Conservation (phyloP, 1,139 yeast species). For the Candida freyschussii region DNA sequence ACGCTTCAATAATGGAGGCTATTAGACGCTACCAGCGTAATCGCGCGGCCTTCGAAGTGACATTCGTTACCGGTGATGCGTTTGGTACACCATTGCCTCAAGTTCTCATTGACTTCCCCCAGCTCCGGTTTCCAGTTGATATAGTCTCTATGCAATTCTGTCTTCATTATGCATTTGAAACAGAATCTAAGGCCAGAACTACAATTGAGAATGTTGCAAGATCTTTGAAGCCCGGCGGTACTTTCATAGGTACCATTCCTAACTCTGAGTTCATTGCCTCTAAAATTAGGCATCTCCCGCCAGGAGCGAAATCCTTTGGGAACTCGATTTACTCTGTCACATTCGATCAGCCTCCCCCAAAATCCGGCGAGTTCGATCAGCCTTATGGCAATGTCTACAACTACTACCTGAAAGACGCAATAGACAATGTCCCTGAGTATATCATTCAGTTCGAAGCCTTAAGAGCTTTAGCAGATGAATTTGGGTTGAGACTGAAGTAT, state of each 20-base stretch:
- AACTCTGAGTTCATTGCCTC: constrained; percentile 78
- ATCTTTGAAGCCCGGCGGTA: constrained; percentile 76
- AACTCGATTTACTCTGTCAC: constrained; percentile 77
- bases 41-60: constrained; percentile 61
- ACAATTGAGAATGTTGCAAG: constrained; percentile 71
- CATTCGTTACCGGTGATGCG: constrained; percentile 89
- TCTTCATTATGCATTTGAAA: constrained; percentile 89
- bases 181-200: constrained; percentile 71
- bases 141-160: constrained; percentile 88
- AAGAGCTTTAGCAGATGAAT: constrained; percentile 77
- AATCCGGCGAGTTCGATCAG: constrained; percentile 62
- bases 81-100: constrained; percentile 64
- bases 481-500: constrained; percentile 65
- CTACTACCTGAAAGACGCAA: constrained; percentile 85
- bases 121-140: constrained; percentile 78
- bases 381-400: constrained; percentile 83
- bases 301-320: constrained; percentile 65
- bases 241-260: constrained; percentile 90
- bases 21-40: constrained; percentile 57
- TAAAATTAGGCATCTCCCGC: constrained; percentile 48
- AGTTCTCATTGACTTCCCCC: constrained; percentile 37
- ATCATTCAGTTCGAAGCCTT: constrained; percentile 95
- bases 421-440: constrained; percentile 93
- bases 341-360: constrained; percentile 72
- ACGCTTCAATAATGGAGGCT: constrained; percentile 83